Evolutionary conservation across 2,329 filamentous ascomycete species (phyloP).

Genomic region (Colletotrichum sp.): DNA sequence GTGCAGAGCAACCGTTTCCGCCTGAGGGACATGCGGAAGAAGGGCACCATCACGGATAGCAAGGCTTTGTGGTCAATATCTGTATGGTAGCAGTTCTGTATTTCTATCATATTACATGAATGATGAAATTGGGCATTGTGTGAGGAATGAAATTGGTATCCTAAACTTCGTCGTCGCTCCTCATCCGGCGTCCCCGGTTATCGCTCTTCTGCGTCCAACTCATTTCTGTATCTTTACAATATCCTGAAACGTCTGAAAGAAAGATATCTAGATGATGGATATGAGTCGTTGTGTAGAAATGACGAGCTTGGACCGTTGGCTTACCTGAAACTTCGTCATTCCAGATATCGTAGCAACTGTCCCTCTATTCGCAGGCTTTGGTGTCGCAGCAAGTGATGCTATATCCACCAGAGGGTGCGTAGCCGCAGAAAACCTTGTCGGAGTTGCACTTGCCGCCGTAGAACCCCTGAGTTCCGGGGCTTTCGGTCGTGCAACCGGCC

Average conservation of each 20-base stretch:
- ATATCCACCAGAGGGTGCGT: not conserved
- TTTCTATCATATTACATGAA: too few species aligned
- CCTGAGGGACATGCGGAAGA: not conserved
- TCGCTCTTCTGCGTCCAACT: not conserved
- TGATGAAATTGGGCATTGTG: not conserved
- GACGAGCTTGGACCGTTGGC: too few species aligned
- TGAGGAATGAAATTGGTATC: not conserved
- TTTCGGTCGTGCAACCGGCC: not conserved
- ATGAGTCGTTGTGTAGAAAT: too few species aligned
- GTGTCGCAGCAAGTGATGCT: not conserved
- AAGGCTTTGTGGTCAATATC: too few species aligned
- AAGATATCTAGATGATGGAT: too few species aligned
- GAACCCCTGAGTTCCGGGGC: not conserved
- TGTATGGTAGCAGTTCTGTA: too few species aligned
- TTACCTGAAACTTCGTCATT: not conserved
- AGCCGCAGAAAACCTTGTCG: not conserved
- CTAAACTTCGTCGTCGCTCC: not conserved
- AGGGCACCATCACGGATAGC: not conserved
- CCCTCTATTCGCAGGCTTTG: not conserved
- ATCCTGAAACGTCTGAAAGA: too few species aligned
- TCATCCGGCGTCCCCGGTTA: not conserved
- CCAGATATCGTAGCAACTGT: not conserved
- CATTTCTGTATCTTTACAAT: not conserved
- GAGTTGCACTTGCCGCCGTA: not conserved
- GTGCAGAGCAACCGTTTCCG: slow-evolving; percentile 5